Evolutionary conservation across 805 yeast species (phyloP).

Genomic region (Millerozyma miso): DNA sequence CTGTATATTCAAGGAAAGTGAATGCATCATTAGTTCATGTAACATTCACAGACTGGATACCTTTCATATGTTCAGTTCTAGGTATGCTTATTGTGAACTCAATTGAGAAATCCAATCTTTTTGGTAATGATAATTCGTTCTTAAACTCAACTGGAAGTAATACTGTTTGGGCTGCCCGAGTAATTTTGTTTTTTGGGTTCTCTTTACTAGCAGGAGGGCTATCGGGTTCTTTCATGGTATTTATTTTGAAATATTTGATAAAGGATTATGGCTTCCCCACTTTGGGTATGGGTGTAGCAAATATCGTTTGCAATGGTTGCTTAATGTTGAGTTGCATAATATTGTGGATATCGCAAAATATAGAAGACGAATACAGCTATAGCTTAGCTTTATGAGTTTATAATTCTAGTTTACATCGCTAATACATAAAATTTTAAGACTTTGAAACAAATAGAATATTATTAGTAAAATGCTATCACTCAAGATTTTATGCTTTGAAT

Average conservation of each 20-base stretch:
- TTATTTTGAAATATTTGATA: conserved; percentile 77
- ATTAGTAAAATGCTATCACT: neutral
- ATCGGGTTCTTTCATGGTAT: conserved; percentile 86
- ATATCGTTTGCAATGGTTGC: conserved; percentile 72
- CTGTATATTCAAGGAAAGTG: conserved; percentile 75
- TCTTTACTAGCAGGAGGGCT: conserved; percentile 90
- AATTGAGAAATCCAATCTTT: conserved; percentile 63
- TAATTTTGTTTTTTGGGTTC: conserved; percentile 87
- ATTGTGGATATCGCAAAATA: conserved; percentile 91
- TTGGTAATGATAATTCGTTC: conserved; percentile 34
- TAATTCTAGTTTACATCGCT: neutral
- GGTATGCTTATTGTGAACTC: conserved; percentile 84
- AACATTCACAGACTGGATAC: conserved; percentile 93
- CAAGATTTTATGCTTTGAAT: neutral
- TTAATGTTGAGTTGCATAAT: conserved; percentile 86
- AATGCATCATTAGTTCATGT: conserved; percentile 87
- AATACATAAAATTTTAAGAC: neutral
- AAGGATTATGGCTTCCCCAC: conserved; percentile 83
- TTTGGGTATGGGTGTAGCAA: conserved; percentile 88
- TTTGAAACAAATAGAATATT: neutral
- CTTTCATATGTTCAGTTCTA: conserved; percentile 78
- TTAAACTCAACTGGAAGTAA: conserved; percentile 38
- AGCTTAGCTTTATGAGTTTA: conserved; percentile 63
- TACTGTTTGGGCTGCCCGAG: conserved; percentile 91
- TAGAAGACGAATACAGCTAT: conserved; percentile 94